Base-by-base conservation (phyloP, 2,329 filamentous ascomycete genomes). In the Cadophora gregata region DNA sequence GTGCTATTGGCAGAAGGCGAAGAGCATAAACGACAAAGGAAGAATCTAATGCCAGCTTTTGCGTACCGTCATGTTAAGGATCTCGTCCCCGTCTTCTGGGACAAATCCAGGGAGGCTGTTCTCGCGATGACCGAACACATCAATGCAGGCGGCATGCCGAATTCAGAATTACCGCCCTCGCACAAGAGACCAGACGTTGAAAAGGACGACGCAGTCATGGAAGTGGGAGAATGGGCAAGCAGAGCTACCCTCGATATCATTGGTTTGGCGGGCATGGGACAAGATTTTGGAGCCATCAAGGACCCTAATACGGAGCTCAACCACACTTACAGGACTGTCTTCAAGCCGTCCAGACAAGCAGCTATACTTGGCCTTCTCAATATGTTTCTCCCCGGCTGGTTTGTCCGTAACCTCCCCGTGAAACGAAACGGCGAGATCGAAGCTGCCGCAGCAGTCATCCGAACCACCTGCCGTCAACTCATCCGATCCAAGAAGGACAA, bases 1-100 rank as follows among this genome's bases (percentile, higher is more conserved):
- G 81, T 95, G 16, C 79, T 97, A 45, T 81, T 97, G 12, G 91
- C 93, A 1, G 94, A 97, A 78, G 94, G 94, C n/a, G 92, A 96
- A 14, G 92, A 94, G 74, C 95, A 97, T 78, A 96, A 91, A 80
- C 81, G 86, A 73, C 91, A 93, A 80, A 86, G 94, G 56, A 93
- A 91, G 77, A 88, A 90, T 66, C 85, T 97, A 21, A 87, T 90
- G 80, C 93, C 93, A 0, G 92, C 93, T 1, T 97, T 97, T 77
- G 85, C 88, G n/a, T 96, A 93, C 75, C 86, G 93, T 25, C 92
- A 96, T 74, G 83, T 97, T 77, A 96, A 96, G 76, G 86, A 95
- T 67, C 81, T 97, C 16, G 96, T 96, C 73, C 90, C 93, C 0
- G 80, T 91, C 6, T 97, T 97, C 78, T 97, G 93, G 93, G 74